Evolutionary conservation across 2,329 filamentous ascomycete species (phyloP), one percentile per base, ranked within the genome.

Genomic region (Apiospora pterosperma): DNA sequence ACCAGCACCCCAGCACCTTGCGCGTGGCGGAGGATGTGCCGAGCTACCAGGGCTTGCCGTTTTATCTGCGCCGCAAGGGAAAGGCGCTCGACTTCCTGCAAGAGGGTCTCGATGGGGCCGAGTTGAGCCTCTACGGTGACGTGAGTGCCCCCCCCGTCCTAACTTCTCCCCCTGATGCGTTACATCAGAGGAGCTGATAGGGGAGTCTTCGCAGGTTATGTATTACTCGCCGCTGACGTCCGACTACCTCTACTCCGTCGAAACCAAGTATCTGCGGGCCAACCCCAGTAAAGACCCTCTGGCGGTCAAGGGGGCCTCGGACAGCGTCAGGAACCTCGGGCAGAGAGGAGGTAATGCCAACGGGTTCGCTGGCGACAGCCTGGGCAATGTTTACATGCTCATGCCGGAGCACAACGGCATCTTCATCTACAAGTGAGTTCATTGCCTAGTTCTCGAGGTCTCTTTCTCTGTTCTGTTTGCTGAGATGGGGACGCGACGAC

Each of bases 361-460:
- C 64, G 79, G 80, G 2, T 83, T 81, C 67, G 74, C 80, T 19
- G 77, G 76, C 12, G 80, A 83, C 63, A 76, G 69, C 31, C 76
- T 79, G 21, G 80, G 80, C 0, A 73, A 78, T 10, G 74, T 82
- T 14, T 82, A 82, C 64, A 79, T 81, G 75, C 72, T 80, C 31
- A 82, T 82, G 77, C 80, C 79, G 1, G 75, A 77, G 66, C 74
- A 79, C 21, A 82, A 82, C 64, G 79, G 78, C 0, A 76, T 82
- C 16, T 82, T 78, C 69, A 79, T 78, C 61, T 82, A 77, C 67
- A 79, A 82, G 69, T 71, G 65, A 31, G 68, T 58, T 5, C 7
- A 4, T 61, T 6, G 14, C 23, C n/a, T 12, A 23, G 19, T 10
- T 12, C 31, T 36, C 28, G n/a, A 25, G 14, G 25, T 61, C 42